phyloP scores from a whole-genome alignment of 345 rosid genomes.

The Gossypium stocksii region DNA sequence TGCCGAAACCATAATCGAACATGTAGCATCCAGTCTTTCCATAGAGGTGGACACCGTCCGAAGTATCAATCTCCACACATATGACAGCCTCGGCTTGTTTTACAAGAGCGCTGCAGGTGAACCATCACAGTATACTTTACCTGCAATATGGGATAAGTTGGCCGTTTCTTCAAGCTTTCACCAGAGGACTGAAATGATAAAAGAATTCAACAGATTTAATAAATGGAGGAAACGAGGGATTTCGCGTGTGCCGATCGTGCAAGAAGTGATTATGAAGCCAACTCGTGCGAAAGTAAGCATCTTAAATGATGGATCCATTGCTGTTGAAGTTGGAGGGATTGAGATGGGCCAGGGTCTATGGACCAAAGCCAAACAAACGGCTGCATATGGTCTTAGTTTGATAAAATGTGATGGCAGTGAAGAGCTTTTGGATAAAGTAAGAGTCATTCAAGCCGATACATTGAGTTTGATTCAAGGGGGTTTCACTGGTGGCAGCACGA shows the following conservation, averaged over 20 bases:
- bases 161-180: conserved; percentile 1
- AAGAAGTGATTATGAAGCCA: conserved; percentile 36
- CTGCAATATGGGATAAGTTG: conserved; percentile 60
- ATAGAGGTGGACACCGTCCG: conserved; percentile 49
- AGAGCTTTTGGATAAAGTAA: conserved; percentile 54
- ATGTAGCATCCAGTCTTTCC: conserved; percentile 11
- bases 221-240: conserved; percentile 72
- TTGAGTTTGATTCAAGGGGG: conserved; percentile 75
- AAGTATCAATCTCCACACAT: conserved; percentile 56
- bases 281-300: conserved; percentile 80
- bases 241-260: conserved; percentile 61
- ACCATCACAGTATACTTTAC: conserved; percentile 55
- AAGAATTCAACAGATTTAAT: conserved; percentile 50
- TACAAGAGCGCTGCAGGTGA: conserved; percentile 43
- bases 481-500: conserved; percentile 70
- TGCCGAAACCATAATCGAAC: neutral
- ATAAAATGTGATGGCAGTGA: conserved; percentile 39
- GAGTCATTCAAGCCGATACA: conserved; percentile 68
- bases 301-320: conserved; percentile 77
- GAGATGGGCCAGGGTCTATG: conserved; percentile 96
- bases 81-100: conserved; percentile 49
- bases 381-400: conserved; percentile 71
- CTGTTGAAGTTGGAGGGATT: conserved; percentile 81
- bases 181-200: conserved; percentile 44
- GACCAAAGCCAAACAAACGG: conserved; percentile 89